Evolutionary conservation across 129 eudicot species (phyloP).

Genomic region (Pseudognaphalium luteoalbum): DNA sequence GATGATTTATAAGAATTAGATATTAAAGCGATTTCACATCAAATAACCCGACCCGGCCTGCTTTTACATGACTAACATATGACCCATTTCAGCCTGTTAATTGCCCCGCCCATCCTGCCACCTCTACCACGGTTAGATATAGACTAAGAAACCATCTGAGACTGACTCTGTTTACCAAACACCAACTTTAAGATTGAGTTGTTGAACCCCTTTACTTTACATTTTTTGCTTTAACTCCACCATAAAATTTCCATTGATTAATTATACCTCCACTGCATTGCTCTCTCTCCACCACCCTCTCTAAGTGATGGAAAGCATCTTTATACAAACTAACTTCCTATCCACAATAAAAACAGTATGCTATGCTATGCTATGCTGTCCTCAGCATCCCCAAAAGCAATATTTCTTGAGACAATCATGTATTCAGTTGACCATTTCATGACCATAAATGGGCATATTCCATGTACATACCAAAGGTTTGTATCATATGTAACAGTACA

Average conservation of each 20-base stretch:
- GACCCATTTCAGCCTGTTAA: background rate
- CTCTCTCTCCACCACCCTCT: slow-evolving; percentile 26
- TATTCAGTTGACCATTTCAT: slow-evolving; percentile 34
- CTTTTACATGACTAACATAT: background rate
- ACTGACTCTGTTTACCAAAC: slow-evolving; percentile 16
- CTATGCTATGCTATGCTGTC: background rate
- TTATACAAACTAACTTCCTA: slow-evolving; percentile 29
- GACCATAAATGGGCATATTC: slow-evolving; percentile 31
- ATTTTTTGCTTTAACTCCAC: slow-evolving; percentile 26
- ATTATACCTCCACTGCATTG: slow-evolving; percentile 23
- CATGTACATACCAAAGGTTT: slow-evolving; percentile 13
- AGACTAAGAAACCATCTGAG: slow-evolving; percentile 15
- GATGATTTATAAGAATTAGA: background rate
- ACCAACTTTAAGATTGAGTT: slow-evolving; percentile 37
- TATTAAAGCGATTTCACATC: background rate
- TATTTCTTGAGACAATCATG: slow-evolving; percentile 27
- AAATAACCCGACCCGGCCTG: slow-evolving; percentile 7
- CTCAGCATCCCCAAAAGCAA: slow-evolving; percentile 30
- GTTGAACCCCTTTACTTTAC: slow-evolving; percentile 27
- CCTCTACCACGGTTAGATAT: background rate
- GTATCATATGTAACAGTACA: background rate
- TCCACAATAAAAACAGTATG: slow-evolving; percentile 34
- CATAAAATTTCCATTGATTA: slow-evolving; percentile 27
- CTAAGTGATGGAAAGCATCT: slow-evolving; percentile 42
- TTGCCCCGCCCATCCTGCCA: background rate